Conservation (phyloP, 768 basidiomycete genomes). For the Naganishia vaughanmartiniae region DNA sequence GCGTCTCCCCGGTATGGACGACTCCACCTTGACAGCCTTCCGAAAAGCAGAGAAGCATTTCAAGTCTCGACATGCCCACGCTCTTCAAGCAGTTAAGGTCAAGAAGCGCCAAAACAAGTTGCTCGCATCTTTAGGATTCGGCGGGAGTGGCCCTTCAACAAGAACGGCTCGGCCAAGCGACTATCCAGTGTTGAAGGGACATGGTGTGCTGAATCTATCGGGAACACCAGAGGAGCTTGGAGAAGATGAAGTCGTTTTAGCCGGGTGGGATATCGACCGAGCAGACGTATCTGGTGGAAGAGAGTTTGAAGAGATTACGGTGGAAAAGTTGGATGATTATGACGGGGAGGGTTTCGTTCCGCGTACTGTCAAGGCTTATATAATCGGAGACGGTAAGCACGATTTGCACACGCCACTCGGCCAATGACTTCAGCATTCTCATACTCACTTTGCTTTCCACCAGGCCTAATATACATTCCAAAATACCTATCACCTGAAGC, state of each 20-base stretch:
- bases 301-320: slow-evolving; percentile 16
- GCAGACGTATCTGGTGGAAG: slow-evolving; percentile 22
- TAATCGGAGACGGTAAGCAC: slow-evolving; percentile 42
- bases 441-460: not conserved
- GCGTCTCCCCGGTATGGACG: not conserved
- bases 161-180: not conserved
- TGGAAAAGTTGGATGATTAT: slow-evolving; percentile 36
- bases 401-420: not conserved
- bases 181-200: slow-evolving; percentile 31
- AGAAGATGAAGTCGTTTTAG: slow-evolving; percentile 41
- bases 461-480: slow-evolving; percentile 84
- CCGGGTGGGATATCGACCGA: slow-evolving; percentile 44
- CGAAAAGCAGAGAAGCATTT: slow-evolving; percentile 29
- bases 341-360: slow-evolving; percentile 23
- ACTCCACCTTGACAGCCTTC: slow-evolving; percentile 23
- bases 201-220: slow-evolving; percentile 41
- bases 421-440: not conserved
- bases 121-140: not conserved
- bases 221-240: slow-evolving; percentile 34
- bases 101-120: slow-evolving; percentile 4
- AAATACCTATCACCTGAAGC: slow-evolving; percentile 62
- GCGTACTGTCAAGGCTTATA: slow-evolving; percentile 14
- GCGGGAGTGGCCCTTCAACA: not conserved
- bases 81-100: slow-evolving; percentile 12
- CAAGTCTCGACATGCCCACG: slow-evolving; percentile 22